These are phyloP conservation scores for Pistacia vera DNA, from an alignment of 345 rosid genomes.

Conservation along the genomic window DNA sequence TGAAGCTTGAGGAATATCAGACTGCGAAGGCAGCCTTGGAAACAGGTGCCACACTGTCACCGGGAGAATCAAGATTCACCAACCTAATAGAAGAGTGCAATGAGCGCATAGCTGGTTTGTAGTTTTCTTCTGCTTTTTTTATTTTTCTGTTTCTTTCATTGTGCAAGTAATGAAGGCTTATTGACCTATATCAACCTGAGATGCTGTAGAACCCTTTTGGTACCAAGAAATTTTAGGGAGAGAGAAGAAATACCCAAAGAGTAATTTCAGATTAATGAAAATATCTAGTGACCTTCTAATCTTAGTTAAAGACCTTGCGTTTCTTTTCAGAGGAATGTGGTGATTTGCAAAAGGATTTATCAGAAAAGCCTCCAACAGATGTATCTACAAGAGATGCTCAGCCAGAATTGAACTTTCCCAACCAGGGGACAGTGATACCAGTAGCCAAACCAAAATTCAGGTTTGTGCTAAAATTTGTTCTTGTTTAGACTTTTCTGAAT, in stretches of 20 bases:
- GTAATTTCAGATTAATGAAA: background rate
- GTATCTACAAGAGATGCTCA: slow-evolving; percentile 19
- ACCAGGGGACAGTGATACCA: slow-evolving; percentile 20
- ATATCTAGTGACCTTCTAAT: background rate
- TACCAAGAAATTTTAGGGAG: background rate
- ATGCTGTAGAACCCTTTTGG: background rate
- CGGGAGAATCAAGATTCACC: slow-evolving; percentile 59
- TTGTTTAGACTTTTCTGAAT: background rate
- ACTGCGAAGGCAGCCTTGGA: slow-evolving; percentile 86
- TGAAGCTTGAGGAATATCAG: slow-evolving; percentile 86
- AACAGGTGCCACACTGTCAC: slow-evolving; percentile 61
- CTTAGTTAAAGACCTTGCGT: slow-evolving; percentile 1
- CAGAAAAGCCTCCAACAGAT: slow-evolving; percentile 18
- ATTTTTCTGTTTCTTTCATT: background rate
- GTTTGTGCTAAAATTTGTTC: slow-evolving; percentile 20
- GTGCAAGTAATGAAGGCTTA: background rate
- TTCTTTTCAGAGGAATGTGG: slow-evolving; percentile 41
- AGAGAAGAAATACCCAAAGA: too few species aligned
- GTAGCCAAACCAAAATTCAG: slow-evolving; percentile 53
- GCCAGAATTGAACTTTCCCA: slow-evolving; percentile 8
- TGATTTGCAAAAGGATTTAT: slow-evolving; percentile 20
- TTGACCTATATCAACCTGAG: background rate
- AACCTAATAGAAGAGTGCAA: slow-evolving; percentile 76
- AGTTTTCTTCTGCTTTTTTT: background rate
- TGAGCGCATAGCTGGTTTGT: slow-evolving; percentile 55